Evolutionary conservation across 257 asterid genomes (phyloP), one percentile per base, ranked within the genome.

Genomic region (Ophiorrhiza pumila): DNA sequence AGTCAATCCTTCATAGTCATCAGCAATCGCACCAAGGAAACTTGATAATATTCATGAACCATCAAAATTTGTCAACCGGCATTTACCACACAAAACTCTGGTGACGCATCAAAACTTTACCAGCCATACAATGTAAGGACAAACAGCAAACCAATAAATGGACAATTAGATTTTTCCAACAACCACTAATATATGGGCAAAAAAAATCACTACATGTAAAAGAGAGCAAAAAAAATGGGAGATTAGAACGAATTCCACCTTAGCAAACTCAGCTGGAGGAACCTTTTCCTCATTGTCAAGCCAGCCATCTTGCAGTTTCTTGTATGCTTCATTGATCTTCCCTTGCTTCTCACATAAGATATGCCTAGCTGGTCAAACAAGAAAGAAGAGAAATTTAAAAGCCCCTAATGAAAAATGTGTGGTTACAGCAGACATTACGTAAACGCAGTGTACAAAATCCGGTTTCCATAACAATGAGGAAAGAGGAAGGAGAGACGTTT

Each of bases 231-330:
- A 17, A n/a, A 37, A 35, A 13, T 0, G 18, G 4, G 2, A 37
- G 53, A 58, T 23, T 60, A 27, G 7, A 69, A 56, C 52, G 68
- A 12, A 12, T 20, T 64, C 69, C 70, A 91, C 98, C 95, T 93
- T 93, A 41, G 97, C 97, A 87, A 93, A 93, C 88, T 93, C 98
- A 63, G 98, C 91, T 1, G 96, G 94, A 59, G 98, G 98, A 78
- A 93, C 98, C 83, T 93, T 93, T 81, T 93, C 97, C 47, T 96
- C 98, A 22, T 87, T 89, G 72, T 77, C 72, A 57, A 93, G 93
- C 98, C 98, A 93, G 58, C 98, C 98, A 74, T 93, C 98, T 70
- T 93, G 96, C 35, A 93, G 86, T 83, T 88, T 91, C 89, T 93
- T 93, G 76, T 91, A 93, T 57, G 98, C 98, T 77, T 93, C 98